Evolutionary conservation across 805 yeast species (phyloP), one percentile per base, ranked within the genome.

Genomic region (Candida glaebosa): DNA sequence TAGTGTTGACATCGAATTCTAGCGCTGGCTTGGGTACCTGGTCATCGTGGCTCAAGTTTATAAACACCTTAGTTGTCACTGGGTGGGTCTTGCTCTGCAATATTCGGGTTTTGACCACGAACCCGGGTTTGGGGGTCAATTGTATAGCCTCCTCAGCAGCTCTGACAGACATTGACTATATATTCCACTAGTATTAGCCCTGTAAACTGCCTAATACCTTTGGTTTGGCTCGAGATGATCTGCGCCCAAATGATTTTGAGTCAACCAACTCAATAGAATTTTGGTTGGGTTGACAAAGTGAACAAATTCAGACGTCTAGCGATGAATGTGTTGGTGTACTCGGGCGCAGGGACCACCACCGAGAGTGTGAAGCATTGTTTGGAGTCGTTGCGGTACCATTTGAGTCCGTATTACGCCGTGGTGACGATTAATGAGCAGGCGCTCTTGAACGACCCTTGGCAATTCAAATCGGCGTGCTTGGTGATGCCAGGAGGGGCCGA

Each of bases 401-500:
- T 93, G 9, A 86, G 96, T 2, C 96, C 97, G 0, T 73, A 82
- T 61, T 93, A 93, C 60, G 95, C 96, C 0, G 96, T 93, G 3
- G 69, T 80, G 15, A 73, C 85, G 1, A 83, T 87, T 1, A 78
- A 80, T 24, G 79, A 85, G 14, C 60, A 65, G 12, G 77, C 84
- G 0, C 56, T 93, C 15, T 61, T 75, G 39, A 74, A 78, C 18
- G 97, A 93, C 53, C 97, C 99, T 0, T 93, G 99, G 99, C 74
- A 75, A 47, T 53, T 76, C 5, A 86, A 86, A 53, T 86, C 97
- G 0, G 69, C 95, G 0, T 67, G 87, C 48, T 57, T 93, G 33
- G 96, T 89, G 1, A 61, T 93, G 19, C 99, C 99, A 0, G 99
- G 99, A 3, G 99, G 99, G 5, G 97, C 98, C 1, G 99, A 93